Conservation (phyloP, 306 rosid species). For the Ceratonia siliqua region DNA sequence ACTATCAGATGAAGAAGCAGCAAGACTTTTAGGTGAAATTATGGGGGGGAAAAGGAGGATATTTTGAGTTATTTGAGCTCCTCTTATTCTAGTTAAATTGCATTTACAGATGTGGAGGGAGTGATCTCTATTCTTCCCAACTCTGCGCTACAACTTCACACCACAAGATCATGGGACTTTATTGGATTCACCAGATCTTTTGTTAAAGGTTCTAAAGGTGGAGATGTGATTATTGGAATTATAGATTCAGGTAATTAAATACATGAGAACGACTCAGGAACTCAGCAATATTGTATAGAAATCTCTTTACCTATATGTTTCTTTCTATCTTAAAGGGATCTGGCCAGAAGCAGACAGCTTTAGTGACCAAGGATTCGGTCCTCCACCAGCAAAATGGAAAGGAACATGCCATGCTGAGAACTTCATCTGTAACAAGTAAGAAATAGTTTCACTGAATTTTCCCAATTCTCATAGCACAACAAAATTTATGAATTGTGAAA, state of each 20-base stretch:
- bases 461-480: too few species aligned
- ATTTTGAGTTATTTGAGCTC: not conserved
- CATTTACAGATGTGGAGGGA: constrained; percentile 27
- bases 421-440: constrained; percentile 34
- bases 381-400: constrained; percentile 29
- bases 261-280: too few species aligned
- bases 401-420: not conserved
- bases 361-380: constrained; percentile 13
- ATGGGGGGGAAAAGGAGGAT: not conserved
- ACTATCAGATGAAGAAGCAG: constrained; percentile 18
- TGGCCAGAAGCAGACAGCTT: constrained; percentile 31
- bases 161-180: constrained; percentile 33
- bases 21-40: constrained; percentile 6
- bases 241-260: constrained; percentile 25
- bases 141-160: constrained; percentile 23
- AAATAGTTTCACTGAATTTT: not conserved
- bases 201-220: not conserved
- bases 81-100: not conserved
- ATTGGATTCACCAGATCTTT: not conserved
- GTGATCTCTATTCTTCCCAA: constrained; percentile 7
- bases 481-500: too few species aligned
- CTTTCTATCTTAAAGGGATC: not conserved
- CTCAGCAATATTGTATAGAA: not conserved
- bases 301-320: not conserved
- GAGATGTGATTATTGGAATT: constrained; percentile 20